phyloP scores from a whole-genome alignment of 164 flowering plant species.

The grape (Vitis vinifera) region DNA sequence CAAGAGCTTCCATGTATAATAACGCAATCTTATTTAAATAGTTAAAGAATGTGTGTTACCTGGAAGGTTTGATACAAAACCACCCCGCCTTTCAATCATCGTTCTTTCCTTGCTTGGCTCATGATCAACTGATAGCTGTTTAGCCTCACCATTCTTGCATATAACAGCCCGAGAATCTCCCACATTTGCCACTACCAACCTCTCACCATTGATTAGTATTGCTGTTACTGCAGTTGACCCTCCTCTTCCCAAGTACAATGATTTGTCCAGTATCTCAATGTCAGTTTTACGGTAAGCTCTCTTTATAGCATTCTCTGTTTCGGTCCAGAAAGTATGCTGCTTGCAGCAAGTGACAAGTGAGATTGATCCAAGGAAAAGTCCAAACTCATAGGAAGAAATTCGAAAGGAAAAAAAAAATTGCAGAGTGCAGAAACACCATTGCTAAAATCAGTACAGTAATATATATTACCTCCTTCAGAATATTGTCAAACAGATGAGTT shows the following conservation, averaged over 20 bases:
- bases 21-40: background rate
- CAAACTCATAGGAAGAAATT: background rate
- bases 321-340: slow-evolving; percentile 69
- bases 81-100: slow-evolving; percentile 60
- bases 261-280: slow-evolving; percentile 51
- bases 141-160: slow-evolving; percentile 51
- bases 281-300: slow-evolving; percentile 71
- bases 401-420: background rate
- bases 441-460: background rate
- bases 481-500: slow-evolving; percentile 36
- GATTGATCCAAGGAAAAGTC: background rate
- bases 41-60: slow-evolving; percentile 28
- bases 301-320: slow-evolving; percentile 64
- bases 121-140: slow-evolving; percentile 67
- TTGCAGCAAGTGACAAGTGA: slow-evolving; percentile 8
- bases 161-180: slow-evolving; percentile 75
- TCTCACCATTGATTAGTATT: slow-evolving; percentile 61
- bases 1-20: background rate
- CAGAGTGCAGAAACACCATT: too few species aligned
- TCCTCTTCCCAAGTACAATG: slow-evolving; percentile 56
- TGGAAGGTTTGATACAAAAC: slow-evolving; percentile 71
- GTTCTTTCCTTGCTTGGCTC: slow-evolving; percentile 59
- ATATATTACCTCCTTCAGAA: slow-evolving; percentile 37
- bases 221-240: slow-evolving; percentile 94
- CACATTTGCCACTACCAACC: slow-evolving; percentile 61